Conservation (phyloP, 805 yeast species). For the Kockiozyma suomiensis region DNA sequence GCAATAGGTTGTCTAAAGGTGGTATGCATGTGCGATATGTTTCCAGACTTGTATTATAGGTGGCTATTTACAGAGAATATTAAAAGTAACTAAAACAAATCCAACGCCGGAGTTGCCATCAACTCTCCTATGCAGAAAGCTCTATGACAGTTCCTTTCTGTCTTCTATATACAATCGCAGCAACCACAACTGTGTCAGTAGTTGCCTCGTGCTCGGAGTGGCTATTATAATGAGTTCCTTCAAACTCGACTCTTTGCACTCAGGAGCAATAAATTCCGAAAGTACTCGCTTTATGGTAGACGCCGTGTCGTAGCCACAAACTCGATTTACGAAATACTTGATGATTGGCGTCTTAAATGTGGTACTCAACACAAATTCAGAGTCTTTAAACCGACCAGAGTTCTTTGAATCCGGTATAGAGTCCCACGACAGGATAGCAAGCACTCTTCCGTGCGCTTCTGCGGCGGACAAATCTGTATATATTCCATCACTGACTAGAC, state of each 20-base stretch:
- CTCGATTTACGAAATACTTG: conserved; percentile 2
- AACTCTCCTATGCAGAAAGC: not conserved
- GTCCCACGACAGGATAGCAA: conserved; percentile 7
- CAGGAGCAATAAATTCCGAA: not conserved
- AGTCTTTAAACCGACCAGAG: not conserved
- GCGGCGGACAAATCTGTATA: not conserved
- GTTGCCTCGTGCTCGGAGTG: not conserved
- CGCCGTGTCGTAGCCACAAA: conserved; percentile 12
- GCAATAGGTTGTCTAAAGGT: not conserved
- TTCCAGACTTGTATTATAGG: not conserved
- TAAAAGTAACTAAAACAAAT: not conserved
- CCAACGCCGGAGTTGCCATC: not conserved
- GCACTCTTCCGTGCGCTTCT: not conserved
- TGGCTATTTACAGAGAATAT: not conserved
- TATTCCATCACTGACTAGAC: not conserved
- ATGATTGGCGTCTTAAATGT: not conserved
- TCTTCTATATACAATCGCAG: conserved; percentile 13
- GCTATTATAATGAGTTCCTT: not conserved
- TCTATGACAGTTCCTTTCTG: conserved; percentile 1
- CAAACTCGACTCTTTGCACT: not conserved
- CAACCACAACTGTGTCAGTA: conserved; percentile 16
- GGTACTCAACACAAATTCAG: conserved; percentile 1
- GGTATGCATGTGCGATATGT: not conserved
- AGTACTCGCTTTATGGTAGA: not conserved
- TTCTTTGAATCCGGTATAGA: not conserved